Base-by-base conservation (phyloP, 106 monocot species). In the Allium fistulosum region DNA sequence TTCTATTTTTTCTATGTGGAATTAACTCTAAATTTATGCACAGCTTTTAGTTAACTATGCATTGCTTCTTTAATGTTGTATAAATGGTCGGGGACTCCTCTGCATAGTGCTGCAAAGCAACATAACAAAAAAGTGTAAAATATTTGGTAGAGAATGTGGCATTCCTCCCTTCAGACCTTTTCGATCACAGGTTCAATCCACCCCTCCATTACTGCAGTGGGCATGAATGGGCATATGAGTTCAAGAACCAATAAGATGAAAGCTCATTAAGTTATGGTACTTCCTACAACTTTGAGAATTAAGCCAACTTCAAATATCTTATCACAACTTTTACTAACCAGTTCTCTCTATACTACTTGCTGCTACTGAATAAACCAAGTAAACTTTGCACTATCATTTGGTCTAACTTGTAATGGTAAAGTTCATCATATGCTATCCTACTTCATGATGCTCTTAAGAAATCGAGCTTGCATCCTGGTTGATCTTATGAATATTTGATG, bases 191-290 rank as follows among this genome's bases (percentile, higher is more conserved):
- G 22, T 22, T 22, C 22, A 22, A 22, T 22, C 22, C 22, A 22
- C 66, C 59, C 0, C 78, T 96, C 48, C 95, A 91, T 58, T 91
- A 96, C 70, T n/a, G n/a, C n/a, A n/a, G n/a, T n/a, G n/a, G n/a
- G n/a, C n/a, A n/a, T n/a, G n/a, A 91, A 61, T 96, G 88, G 96
- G 96, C 96, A 5, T 96, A 92, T 12, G 88, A 96, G 51, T 84
- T 92, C 10, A 86, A 82, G 71, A 63, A 15, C 53, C 28, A 69
- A 11, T 78, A 77, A 7, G 63, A 63, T 63, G 84, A 86, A 22
- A 67, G 75, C 10, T 56, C 59, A 1, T 88, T 75, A 0, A 46
- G 73, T 53, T 71, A 73, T 7, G 88, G 85, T n/a, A 70, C 69
- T 26, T 61, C 61, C 37, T 61, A 28, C n/a, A 61, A 0, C n/a